phyloP scores from a whole-genome alignment of 306 rosid genomes.

The apple (Malus domestica) region ASM211411v1 NC_041792.1:20955407-20955906 shows the following conservation, averaged over 20 bases:
- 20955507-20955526: too few relatives aligned
- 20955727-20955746: slow-evolving; percentile 87
- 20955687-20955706: neutral
- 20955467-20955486: neutral
- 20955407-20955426: neutral
- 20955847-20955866: neutral
- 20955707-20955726: slow-evolving; percentile 20
- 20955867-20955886: neutral
- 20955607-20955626: too few relatives aligned
- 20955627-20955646: too few relatives aligned
- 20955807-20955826: slow-evolving; percentile 28
- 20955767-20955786: slow-evolving; percentile 76
- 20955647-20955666: neutral
- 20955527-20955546: fast-evolving
- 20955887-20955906: slow-evolving; percentile 38
- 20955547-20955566: too few relatives aligned
- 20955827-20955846: neutral
- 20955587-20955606: too few relatives aligned
- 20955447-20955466: neutral
- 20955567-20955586: too few relatives aligned
- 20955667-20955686: neutral
- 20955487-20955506: too few relatives aligned
- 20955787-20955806: slow-evolving; percentile 98
- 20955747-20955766: slow-evolving; percentile 87
- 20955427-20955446: neutral